phyloP scores from a whole-genome alignment of 345 rosid species.

The Syzygium jambos region DNA sequence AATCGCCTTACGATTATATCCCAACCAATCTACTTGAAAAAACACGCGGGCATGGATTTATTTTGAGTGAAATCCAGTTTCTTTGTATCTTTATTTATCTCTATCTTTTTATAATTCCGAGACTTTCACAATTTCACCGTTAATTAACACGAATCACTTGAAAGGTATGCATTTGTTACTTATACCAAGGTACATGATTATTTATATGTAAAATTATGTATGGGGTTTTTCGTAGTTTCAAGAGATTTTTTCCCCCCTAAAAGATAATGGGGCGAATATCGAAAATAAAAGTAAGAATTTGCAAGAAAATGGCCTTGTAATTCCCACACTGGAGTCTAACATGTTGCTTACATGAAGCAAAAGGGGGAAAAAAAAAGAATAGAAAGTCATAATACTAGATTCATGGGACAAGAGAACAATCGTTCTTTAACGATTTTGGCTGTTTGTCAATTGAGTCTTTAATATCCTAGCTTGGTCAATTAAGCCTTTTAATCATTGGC shows the following conservation, averaged over 20 bases:
- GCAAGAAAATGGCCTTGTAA: background rate
- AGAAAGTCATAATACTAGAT: background rate
- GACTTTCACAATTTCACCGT: background rate
- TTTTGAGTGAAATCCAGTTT: background rate
- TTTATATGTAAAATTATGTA: background rate
- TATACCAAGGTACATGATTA: background rate
- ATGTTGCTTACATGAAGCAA: background rate
- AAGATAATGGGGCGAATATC: background rate
- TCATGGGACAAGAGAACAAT: background rate
- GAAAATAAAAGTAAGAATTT: background rate
- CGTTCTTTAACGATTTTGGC: background rate
- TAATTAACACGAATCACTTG: background rate
- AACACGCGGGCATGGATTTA: fast-evolving
- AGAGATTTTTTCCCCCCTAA: background rate
- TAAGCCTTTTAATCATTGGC: background rate
- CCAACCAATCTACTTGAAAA: background rate
- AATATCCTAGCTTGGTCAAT: background rate
- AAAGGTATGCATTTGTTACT: background rate
- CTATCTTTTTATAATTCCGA: background rate
- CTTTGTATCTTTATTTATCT: no score
- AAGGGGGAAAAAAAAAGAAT: background rate
- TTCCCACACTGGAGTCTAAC: background rate
- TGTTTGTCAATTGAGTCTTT: background rate
- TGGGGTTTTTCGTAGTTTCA: background rate
- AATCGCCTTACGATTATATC: background rate